Base-by-base conservation (phyloP, 2,329 filamentous ascomycete genomes). In the Botrytis byssoidea region DNA sequence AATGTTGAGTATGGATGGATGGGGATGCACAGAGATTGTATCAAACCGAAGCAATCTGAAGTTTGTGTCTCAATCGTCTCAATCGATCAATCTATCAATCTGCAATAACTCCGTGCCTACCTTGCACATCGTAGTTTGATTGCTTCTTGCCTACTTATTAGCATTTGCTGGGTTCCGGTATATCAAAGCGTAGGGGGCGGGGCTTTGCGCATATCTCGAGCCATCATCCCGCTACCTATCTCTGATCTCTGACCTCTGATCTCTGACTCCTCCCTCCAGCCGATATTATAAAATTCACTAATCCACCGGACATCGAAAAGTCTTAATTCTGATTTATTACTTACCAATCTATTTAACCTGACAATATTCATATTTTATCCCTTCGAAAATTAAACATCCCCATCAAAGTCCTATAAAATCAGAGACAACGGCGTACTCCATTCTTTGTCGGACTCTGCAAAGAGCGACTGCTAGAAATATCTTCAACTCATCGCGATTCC, bases 401-500 rank as follows among this genome's bases (percentile, higher is more conserved):
- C 57, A 22, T 40, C 4, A 29, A 35, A 44, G 25, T 40, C 10
- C 25, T 25, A 70, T 1, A 29, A 55, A 57, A 55, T 40, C 25
- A 42, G 40, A 70, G 40, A 70, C 16, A 16, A 70, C 65, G 32
- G 42, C 71, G 25, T 14, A 32, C 25, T 20, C n/a, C 25, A 44
- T 32, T 40, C 37, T 69, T 61, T 70, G 46, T 73, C 40, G 64
- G 2, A 29, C 48, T 70, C 25, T 61, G 48, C 71, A 46, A 48
- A 57, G 40, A 60, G 42, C 40, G 14, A 51, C 18, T 29, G 46
- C 42, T 25, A 60, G 40, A 68, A 73, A 48, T 46, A 61, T 69
- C 46, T 57, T 67, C 72, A 71, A 44, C 44, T 67, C 70, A n/a
- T 72, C 60, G 42, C 59, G 40, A 35, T 46, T 22, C 46, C 59